Conservation (phyloP, 2,329 filamentous ascomycete species). For the Parasarocladium wereldwijsianum region DNA sequence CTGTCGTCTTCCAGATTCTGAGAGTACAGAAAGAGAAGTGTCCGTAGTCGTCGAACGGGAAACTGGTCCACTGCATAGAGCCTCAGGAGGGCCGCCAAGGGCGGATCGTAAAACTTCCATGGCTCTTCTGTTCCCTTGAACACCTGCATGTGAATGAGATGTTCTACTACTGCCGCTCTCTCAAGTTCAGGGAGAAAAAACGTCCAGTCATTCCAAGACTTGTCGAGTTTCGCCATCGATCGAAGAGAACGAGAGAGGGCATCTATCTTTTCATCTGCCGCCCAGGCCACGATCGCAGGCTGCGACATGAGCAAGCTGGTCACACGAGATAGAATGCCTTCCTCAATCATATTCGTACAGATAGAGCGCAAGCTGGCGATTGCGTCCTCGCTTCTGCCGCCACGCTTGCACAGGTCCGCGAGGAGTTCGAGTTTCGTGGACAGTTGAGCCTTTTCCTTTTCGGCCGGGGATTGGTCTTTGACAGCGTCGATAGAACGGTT, state of each 20-base stretch:
- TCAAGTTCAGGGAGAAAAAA: constrained; percentile 34
- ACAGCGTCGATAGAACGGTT: constrained; percentile 50
- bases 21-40: constrained; percentile 32
- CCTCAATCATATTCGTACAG: constrained; percentile 44
- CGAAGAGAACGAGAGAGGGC: constrained; percentile 44
- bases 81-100: constrained; percentile 30
- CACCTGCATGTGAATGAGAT: constrained; percentile 38
- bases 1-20: constrained; percentile 30
- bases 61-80: constrained; percentile 34
- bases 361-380: constrained; percentile 43
- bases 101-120: constrained; percentile 27
- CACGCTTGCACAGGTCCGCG: constrained; percentile 41
- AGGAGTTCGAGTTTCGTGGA: constrained; percentile 51
- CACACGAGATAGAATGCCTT: constrained; percentile 40
- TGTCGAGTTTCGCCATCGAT: constrained; percentile 43
- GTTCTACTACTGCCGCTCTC: constrained; percentile 44
- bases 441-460: constrained; percentile 45
- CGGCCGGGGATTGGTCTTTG: constrained; percentile 33
- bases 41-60: constrained; percentile 37
- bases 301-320: constrained; percentile 30
- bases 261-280: constrained; percentile 30
- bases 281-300: constrained; percentile 39
- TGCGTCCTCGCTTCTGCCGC: constrained; percentile 40
- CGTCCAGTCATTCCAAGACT: constrained; percentile 41
- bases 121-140: constrained; percentile 17